Percentiles rank a stretch among this genome's conserved stretches.
phyloP scores from a whole-genome alignment of 345 rosid species.

The Lepidium africanum region DNA sequence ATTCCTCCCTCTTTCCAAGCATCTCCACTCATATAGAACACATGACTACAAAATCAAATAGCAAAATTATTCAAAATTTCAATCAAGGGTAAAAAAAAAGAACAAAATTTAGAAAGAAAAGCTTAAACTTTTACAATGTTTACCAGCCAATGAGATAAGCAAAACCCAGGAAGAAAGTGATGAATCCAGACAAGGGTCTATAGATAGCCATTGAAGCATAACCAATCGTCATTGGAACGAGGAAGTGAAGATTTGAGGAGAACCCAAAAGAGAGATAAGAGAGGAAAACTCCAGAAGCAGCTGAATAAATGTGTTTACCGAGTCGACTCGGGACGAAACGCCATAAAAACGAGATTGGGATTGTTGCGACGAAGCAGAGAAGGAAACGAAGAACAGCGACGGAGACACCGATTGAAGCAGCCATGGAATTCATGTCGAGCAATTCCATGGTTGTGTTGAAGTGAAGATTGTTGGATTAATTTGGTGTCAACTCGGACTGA shows the following conservation, averaged over 20 bases:
- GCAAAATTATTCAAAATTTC: not conserved
- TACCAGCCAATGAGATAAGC: slow-evolving; percentile 95
- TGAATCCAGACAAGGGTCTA: slow-evolving; percentile 59
- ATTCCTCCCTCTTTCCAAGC: slow-evolving; percentile 99
- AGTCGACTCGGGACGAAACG: slow-evolving; percentile 56
- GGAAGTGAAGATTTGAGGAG: slow-evolving; percentile 86
- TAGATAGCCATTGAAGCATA: slow-evolving; percentile 67
- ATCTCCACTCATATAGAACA: slow-evolving; percentile 98
- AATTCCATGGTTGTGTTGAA: slow-evolving; percentile 26
- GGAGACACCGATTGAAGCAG: slow-evolving; percentile 71
- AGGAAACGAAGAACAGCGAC: slow-evolving; percentile 82
- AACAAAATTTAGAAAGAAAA: not conserved
- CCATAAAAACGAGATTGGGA: slow-evolving; percentile 65
- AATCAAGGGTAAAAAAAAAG: not conserved
- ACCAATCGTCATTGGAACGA: slow-evolving; percentile 73
- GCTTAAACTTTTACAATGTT: not conserved
- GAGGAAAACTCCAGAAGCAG: slow-evolving; percentile 54
- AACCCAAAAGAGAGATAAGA: slow-evolving; percentile 79
- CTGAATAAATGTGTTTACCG: slow-evolving; percentile 62
- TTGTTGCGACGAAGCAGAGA: slow-evolving; percentile 76
- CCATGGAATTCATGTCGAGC: slow-evolving; percentile 52
- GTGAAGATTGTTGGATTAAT: not conserved
- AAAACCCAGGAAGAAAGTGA: slow-evolving; percentile 66
- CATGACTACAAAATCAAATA: slow-evolving; percentile 53
- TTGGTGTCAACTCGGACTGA: not conserved